Evolutionary conservation across 2,329 filamentous ascomycete species (phyloP).

Genomic region (Talaromyces funiculosus): DNA sequence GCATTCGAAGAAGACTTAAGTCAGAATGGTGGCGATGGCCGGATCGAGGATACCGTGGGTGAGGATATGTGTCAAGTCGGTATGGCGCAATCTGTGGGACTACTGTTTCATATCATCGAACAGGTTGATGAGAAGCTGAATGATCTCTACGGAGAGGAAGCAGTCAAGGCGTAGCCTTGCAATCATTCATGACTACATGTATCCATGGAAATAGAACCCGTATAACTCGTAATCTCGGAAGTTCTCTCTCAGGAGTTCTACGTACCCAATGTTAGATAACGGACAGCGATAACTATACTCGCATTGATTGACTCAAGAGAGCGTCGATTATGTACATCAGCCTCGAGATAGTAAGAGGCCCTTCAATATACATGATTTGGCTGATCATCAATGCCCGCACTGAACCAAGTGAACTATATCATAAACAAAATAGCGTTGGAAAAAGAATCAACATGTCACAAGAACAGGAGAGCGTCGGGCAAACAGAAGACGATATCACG

Average conservation of each 20-base stretch:
- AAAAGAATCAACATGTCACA: background rate
- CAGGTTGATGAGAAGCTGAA: constrained; percentile 31
- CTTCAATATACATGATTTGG: background rate
- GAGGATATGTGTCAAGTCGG: constrained; percentile 30
- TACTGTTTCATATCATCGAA: constrained; percentile 28
- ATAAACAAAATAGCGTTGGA: background rate
- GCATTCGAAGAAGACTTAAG: constrained; percentile 28
- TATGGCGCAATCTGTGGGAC: constrained; percentile 30
- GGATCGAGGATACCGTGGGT: constrained; percentile 30
- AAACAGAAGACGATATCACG: background rate
- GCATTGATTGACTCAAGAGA: background rate
- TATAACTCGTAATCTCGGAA: no score
- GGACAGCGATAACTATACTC: no score
- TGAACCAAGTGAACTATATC: background rate
- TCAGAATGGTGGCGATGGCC: constrained; percentile 32
- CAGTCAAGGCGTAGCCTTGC: background rate
- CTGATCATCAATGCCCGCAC: background rate
- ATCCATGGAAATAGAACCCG: no score
- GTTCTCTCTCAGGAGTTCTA: no score
- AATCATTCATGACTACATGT: no score
- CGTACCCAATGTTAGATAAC: background rate
- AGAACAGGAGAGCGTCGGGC: background rate
- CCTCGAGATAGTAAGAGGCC: background rate
- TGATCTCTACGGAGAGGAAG: constrained; percentile 23
- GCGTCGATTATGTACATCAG: background rate